Evolutionary conservation across 1,284 basidiomycete genomes (phyloP).

Genomic region (Somion occarium): DNA sequence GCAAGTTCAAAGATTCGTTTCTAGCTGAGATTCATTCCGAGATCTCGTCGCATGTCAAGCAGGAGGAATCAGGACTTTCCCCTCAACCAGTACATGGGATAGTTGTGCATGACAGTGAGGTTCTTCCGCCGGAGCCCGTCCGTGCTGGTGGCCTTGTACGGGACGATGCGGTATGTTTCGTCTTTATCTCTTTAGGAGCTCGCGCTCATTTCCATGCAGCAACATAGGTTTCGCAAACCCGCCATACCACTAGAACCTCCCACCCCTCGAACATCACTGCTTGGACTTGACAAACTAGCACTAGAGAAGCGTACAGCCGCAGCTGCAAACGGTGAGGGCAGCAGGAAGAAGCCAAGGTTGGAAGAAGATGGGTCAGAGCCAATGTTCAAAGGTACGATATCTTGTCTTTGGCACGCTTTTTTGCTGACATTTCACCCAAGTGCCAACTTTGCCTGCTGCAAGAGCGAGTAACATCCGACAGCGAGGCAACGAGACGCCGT

Average conservation of each 20-base stretch:
- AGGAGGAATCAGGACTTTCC: slow-evolving; percentile 52
- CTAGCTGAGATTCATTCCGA: slow-evolving; percentile 53
- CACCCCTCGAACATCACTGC: slow-evolving; percentile 68
- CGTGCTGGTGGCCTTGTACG: slow-evolving; percentile 76
- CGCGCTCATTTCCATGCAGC: slow-evolving; percentile 35
- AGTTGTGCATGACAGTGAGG: slow-evolving; percentile 75
- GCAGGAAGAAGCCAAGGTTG: slow-evolving; percentile 62
- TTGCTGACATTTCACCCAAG: slow-evolving; percentile 32
- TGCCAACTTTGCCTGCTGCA: slow-evolving; percentile 66
- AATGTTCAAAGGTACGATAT: slow-evolving; percentile 75
- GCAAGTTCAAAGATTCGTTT: slow-evolving; percentile 73
- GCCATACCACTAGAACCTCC: slow-evolving; percentile 67
- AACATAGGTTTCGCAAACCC: slow-evolving; percentile 75
- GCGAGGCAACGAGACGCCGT: slow-evolving; percentile 86
- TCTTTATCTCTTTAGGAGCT: background rate
- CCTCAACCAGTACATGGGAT: slow-evolving; percentile 62
- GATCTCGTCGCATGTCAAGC: slow-evolving; percentile 59
- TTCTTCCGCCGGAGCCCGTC: slow-evolving; percentile 72
- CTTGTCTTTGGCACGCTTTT: background rate
- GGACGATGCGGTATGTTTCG: slow-evolving; percentile 52
- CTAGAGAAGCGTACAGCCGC: slow-evolving; percentile 77
- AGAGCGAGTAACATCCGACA: slow-evolving; percentile 61
- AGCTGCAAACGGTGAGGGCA: slow-evolving; percentile 36
- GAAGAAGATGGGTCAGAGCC: slow-evolving; percentile 56
- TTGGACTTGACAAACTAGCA: slow-evolving; percentile 85